phyloP scores from a whole-genome alignment of 768 basidiomycete genomes.

The Paxillus rubicundulus region DNA sequence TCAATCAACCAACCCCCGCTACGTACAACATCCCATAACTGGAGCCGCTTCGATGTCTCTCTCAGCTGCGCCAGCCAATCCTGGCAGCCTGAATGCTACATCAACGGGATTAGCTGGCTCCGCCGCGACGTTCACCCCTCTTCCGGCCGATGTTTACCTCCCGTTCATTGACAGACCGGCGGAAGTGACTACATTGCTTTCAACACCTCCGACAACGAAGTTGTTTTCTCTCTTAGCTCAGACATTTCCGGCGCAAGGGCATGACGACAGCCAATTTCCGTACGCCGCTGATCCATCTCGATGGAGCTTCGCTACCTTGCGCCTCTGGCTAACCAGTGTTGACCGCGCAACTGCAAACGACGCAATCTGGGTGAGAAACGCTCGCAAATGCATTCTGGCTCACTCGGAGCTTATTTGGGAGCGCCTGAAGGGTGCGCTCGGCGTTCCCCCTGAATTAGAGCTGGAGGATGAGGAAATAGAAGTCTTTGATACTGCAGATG shows the following conservation, averaged over 20 bases:
- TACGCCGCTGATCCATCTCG: constrained; percentile 54
- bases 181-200: constrained; percentile 71
- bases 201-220: constrained; percentile 61
- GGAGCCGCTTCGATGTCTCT: constrained; percentile 15
- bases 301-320: constrained; percentile 74
- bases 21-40: constrained; percentile 17
- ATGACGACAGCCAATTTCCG: constrained; percentile 29
- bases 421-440: constrained; percentile 81
- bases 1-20: constrained; percentile 48
- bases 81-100: background rate
- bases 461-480: constrained; percentile 41
- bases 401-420: constrained; percentile 91
- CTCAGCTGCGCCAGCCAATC: constrained; percentile 13
- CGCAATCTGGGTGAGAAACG: constrained; percentile 66
- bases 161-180: constrained; percentile 82
- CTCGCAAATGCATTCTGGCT: constrained; percentile 71
- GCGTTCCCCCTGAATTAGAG: constrained; percentile 83
- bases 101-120: constrained; percentile 16
- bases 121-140: constrained; percentile 66
- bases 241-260: constrained; percentile 48
- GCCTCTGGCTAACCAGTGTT: constrained; percentile 61
- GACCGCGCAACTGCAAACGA: constrained; percentile 67
- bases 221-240: constrained; percentile 73
- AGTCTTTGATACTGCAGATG: background rate
- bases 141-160: constrained; percentile 75